phyloP scores from a whole-genome alignment of 345 rosid species.

The Acer negundo region DNA sequence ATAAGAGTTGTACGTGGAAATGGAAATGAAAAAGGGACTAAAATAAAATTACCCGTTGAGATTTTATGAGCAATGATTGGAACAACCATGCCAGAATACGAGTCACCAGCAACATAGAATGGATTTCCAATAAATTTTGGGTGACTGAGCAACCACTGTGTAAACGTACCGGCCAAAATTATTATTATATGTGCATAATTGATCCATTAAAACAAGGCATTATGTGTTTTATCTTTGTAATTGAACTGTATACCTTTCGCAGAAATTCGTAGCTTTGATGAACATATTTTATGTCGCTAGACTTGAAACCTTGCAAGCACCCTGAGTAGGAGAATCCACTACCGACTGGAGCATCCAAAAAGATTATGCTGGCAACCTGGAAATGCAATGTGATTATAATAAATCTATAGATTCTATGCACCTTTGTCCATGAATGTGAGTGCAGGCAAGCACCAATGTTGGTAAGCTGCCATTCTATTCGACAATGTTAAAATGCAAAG shows the following conservation, averaged over 20 bases:
- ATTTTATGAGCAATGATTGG: constrained; percentile 14
- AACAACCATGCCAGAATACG: constrained; percentile 21
- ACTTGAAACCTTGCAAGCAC: constrained; percentile 14
- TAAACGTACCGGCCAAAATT: neutral
- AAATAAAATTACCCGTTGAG: constrained; percentile 14
- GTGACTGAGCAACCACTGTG: constrained; percentile 26
- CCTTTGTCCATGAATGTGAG: too few relatives aligned
- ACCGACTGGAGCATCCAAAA: constrained; percentile 26
- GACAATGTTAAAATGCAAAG: too few relatives aligned
- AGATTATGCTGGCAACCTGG: constrained; percentile 25
- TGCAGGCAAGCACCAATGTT: too few relatives aligned
- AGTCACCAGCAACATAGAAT: constrained; percentile 24
- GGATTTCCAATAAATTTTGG: constrained; percentile 14
- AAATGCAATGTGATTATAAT: neutral
- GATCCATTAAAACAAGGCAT: too few relatives aligned
- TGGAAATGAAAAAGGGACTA: neutral
- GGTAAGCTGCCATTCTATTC: too few relatives aligned
- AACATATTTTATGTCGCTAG: constrained; percentile 13
- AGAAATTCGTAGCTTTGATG: constrained; percentile 8
- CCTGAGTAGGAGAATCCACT: constrained; percentile 28
- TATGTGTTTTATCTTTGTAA: neutral
- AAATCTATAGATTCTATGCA: too few relatives aligned
- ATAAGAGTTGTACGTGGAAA: neutral
- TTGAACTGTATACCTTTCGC: constrained; percentile 12
- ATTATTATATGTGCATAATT: neutral